A percentile compares a stretch with the other conserved stretches of the same genome.
Conservation (phyloP, 2,329 filamentous ascomycete species). For the Fusarium zealandicum region DNA sequence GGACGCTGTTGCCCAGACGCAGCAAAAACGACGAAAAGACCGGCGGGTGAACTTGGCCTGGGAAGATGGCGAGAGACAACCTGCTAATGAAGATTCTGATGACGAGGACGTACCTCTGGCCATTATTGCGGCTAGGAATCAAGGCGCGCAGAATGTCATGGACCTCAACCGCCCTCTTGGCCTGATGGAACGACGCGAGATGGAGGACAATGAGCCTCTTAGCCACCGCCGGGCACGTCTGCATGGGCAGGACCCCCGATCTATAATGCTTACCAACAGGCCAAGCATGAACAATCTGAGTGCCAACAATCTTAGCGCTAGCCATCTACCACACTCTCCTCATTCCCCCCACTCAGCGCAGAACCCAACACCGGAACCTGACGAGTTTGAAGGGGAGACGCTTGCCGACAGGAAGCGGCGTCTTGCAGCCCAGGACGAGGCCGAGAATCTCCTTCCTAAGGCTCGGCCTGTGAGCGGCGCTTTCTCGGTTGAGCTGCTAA, state of each 20-base stretch:
- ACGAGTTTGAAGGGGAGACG: constrained; percentile 68
- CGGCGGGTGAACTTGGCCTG: constrained; percentile 88
- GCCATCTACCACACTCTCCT: constrained; percentile 29
- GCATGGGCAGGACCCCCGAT: constrained; percentile 64
- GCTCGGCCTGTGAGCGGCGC: constrained; percentile 67
- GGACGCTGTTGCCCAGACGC: constrained; percentile 86
- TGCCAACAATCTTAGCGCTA: constrained; percentile 34
- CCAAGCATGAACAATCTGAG: constrained; percentile 55
- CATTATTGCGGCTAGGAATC: constrained; percentile 71
- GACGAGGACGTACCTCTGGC: constrained; percentile 91
- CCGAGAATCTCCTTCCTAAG: constrained; percentile 55
- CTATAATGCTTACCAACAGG: constrained; percentile 47
- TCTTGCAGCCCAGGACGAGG: constrained; percentile 64
- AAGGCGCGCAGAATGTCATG: constrained; percentile 58
- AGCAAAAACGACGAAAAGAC: constrained; percentile 75
- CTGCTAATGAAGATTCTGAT: constrained; percentile 56
- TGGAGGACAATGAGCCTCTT: constrained; percentile 93
- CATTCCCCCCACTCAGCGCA: constrained; percentile 32
- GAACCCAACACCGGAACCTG: constrained; percentile 50
- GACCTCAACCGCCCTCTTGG: constrained; percentile 72
- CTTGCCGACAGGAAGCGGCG: constrained; percentile 70
- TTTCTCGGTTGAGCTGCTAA: constrained; percentile 74
- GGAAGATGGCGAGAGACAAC: constrained; percentile 71
- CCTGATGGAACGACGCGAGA: constrained; percentile 78
- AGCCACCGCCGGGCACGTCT: constrained; percentile 79